Conservation (phyloP, 2,329 filamentous ascomycete species). For the Coniochaeta sp. region DNA sequence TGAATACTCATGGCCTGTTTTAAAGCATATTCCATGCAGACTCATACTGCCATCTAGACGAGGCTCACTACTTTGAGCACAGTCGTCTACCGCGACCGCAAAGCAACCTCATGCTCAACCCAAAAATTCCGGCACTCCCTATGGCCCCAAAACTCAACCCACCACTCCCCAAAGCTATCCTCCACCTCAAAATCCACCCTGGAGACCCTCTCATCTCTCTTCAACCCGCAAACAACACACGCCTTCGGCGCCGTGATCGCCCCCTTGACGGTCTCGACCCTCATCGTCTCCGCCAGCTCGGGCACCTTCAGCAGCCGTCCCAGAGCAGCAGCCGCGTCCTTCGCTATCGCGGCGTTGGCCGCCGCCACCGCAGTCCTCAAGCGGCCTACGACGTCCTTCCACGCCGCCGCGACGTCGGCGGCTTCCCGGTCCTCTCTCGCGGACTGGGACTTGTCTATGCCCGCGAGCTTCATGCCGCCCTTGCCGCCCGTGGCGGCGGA, state of each 20-base stretch:
- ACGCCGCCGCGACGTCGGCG: slow-evolving; percentile 66
- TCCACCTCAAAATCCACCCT: slow-evolving; percentile 72
- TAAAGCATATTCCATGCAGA: too few species aligned
- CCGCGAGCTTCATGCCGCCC: slow-evolving; percentile 80
- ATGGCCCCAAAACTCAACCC: slow-evolving; percentile 85
- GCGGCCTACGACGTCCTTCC: slow-evolving; percentile 69
- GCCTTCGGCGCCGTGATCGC: slow-evolving; percentile 66
- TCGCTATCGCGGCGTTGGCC: slow-evolving; percentile 41
- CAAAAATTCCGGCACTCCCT: slow-evolving; percentile 78
- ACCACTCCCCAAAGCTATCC: slow-evolving; percentile 96
- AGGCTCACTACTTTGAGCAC: too few species aligned
- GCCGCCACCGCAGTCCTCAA: slow-evolving; percentile 66
- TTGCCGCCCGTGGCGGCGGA: slow-evolving; percentile 62
- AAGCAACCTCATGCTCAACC: slow-evolving; percentile 63
- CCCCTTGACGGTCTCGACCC: slow-evolving; percentile 62
- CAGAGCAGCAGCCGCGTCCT: slow-evolving; percentile 6
- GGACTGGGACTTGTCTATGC: slow-evolving; percentile 77
- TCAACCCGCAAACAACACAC: slow-evolving; percentile 82
- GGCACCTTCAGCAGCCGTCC: slow-evolving; percentile 48
- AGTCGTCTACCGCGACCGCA: slow-evolving; percentile 55
- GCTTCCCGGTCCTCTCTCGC: slow-evolving; percentile 79
- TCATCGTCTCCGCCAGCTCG: slow-evolving; percentile 63
- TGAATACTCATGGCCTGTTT: too few species aligned
- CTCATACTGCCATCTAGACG: too few species aligned
- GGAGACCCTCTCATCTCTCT: slow-evolving; percentile 73